Percentiles rank a stretch among this genome's conserved stretches.
phyloP scores from a whole-genome alignment of 352 stramenopile species.

The Salisapilia sapeloensis region DNA sequence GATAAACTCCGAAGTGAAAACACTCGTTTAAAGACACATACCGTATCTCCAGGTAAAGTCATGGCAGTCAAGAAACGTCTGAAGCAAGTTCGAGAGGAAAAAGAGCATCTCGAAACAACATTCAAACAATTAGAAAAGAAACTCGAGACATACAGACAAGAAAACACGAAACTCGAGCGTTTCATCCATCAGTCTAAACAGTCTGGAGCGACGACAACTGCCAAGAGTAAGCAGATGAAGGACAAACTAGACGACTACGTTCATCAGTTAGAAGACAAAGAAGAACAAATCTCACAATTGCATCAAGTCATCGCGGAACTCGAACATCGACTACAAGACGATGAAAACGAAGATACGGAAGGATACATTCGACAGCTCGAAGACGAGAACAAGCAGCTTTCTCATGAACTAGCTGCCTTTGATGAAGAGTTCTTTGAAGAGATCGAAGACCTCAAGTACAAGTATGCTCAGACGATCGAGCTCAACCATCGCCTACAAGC shows the following conservation, averaged over 20 bases:
- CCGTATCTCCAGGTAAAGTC: constrained; percentile 18
- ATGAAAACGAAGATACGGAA: constrained; percentile 5
- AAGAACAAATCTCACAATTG: neutral
- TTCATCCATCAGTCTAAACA: neutral
- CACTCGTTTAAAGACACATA: constrained; percentile 24
- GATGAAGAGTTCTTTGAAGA: constrained; percentile 93
- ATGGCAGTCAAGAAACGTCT: constrained; percentile 24
- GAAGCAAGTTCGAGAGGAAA: constrained; percentile 20
- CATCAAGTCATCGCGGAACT: neutral
- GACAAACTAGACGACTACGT: constrained; percentile 22
- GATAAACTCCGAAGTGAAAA: constrained; percentile 64
- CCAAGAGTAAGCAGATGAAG: constrained; percentile 19
- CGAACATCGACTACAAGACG: constrained; percentile 1
- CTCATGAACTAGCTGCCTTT: constrained; percentile 77
- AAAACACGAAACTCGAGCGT: neutral
- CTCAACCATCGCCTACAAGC: constrained; percentile 55
- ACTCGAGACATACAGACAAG: constrained; percentile 2
- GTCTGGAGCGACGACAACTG: neutral
- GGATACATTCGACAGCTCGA: constrained; percentile 19
- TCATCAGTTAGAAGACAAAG: constrained; percentile 12
- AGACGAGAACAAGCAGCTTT: constrained; percentile 57
- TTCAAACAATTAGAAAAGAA: constrained; percentile 13
- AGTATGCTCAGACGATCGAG: constrained; percentile 77
- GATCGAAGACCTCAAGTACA: constrained; percentile 92
- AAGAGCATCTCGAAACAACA: constrained; percentile 16